A percentile compares a stretch with the other conserved stretches of the same genome.
phyloP scores from a whole-genome alignment of 768 basidiomycete genomes.

The Trametes cingulata region DNA sequence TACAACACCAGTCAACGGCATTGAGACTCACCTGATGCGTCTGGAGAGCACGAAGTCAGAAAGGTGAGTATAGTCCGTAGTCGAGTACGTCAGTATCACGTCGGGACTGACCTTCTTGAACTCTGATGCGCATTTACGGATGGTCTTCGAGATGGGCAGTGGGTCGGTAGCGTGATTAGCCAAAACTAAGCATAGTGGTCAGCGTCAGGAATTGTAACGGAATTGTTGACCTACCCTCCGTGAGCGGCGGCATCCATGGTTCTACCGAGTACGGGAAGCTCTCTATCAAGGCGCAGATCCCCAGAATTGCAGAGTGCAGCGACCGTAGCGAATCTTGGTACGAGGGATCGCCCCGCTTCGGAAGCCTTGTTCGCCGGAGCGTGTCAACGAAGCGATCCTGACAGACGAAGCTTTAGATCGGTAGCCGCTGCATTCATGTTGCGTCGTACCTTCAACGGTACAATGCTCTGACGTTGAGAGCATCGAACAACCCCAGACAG shows the following conservation, averaged over 20 bases:
- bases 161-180: slow-evolving; percentile 83
- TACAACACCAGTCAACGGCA: background rate
- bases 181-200: slow-evolving; percentile 48
- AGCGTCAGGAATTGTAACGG: background rate
- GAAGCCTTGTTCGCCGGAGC: slow-evolving; percentile 62
- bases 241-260: slow-evolving; percentile 59
- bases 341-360: slow-evolving; percentile 62
- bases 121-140: slow-evolving; percentile 81
- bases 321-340: slow-evolving; percentile 74
- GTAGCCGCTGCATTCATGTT: background rate
- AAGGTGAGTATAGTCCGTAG: background rate
- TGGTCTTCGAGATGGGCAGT: slow-evolving; percentile 87
- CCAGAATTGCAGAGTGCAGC: slow-evolving; percentile 70
- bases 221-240: slow-evolving; percentile 53
- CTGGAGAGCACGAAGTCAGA: slow-evolving; percentile 17
- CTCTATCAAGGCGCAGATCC: slow-evolving; percentile 51
- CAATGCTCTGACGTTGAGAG: slow-evolving; percentile 85
- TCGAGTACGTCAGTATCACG: background rate
- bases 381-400: slow-evolving; percentile 81
- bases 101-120: slow-evolving; percentile 70
- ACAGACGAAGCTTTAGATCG: slow-evolving; percentile 3
- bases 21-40: slow-evolving; percentile 38
- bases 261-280: slow-evolving; percentile 60
- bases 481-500: slow-evolving; percentile 86
- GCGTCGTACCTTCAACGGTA: slow-evolving; percentile 70